Conservation (phyloP, 148 eudicot species). For the Silene conica region DNA sequence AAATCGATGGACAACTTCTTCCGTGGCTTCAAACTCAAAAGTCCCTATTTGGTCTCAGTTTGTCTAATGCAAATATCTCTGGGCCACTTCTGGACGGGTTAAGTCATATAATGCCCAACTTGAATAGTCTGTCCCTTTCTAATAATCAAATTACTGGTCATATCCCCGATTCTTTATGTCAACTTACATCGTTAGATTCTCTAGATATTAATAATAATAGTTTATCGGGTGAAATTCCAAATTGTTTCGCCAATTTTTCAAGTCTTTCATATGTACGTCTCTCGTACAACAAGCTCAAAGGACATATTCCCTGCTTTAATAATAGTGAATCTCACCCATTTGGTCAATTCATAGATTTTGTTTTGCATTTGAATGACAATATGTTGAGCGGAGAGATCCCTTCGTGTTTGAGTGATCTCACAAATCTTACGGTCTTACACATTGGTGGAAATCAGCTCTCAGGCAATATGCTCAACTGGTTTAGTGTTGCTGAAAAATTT, state of each 20-base stretch:
- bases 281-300: constrained; percentile 22
- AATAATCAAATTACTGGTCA: not conserved
- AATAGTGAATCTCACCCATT: not conserved
- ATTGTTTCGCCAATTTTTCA: constrained; percentile 2
- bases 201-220: constrained; percentile 12
- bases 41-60: not conserved
- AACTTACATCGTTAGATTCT: not conserved
- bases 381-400: not conserved
- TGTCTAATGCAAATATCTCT: constrained; percentile 10
- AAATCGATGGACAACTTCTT: constrained; percentile 16
- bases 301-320: constrained; percentile 17
- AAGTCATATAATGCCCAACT: too few relatives aligned
- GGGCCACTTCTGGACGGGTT: too few relatives aligned
- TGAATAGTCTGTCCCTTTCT: too few relatives aligned
- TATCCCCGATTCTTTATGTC: too few relatives aligned
- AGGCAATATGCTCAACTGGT: not conserved
- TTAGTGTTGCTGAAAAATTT: not conserved
- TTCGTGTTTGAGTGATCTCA: too few relatives aligned
- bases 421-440: not conserved
- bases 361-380: not conserved
- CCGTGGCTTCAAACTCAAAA: not conserved
- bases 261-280: not conserved
- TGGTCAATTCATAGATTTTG: too few relatives aligned
- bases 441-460: constrained; percentile 15
- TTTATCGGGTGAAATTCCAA: constrained; percentile 15